Conservation (phyloP, 495 filamentous ascomycete species). For the Penicillium salamii region DNA sequence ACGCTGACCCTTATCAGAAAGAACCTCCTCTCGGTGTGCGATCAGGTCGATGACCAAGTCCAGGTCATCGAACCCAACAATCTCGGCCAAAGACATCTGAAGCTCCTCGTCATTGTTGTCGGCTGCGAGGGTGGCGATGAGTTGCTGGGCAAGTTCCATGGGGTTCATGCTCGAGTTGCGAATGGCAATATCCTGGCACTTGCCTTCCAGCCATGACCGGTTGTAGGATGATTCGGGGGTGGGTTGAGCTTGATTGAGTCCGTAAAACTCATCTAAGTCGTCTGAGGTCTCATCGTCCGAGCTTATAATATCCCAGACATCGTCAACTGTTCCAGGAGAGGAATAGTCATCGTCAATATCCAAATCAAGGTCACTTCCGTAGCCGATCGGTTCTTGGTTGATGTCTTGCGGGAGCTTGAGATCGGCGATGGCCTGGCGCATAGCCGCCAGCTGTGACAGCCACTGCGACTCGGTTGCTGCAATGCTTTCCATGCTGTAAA, state of each 20-base stretch:
- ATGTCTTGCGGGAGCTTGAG: conserved; percentile 55
- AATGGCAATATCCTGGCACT: conserved; percentile 58
- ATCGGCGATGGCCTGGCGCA: conserved; percentile 70
- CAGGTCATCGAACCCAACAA: conserved; percentile 87
- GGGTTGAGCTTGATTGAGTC: conserved; percentile 14
- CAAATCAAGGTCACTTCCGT: conserved; percentile 57
- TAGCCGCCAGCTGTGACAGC: conserved; percentile 66
- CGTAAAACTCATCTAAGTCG: conserved; percentile 36
- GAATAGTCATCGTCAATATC: conserved; percentile 62
- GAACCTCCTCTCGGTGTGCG: conserved; percentile 64
- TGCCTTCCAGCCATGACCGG: conserved; percentile 60
- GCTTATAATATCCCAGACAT: conserved; percentile 88
- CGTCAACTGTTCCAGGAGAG: conserved; percentile 61
- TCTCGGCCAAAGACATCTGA: conserved; percentile 85
- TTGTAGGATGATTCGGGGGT: conserved; percentile 29
- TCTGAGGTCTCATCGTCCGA: conserved; percentile 63
- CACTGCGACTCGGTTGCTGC: conserved; percentile 58
- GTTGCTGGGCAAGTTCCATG: conserved; percentile 63
- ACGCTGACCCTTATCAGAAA: conserved; percentile 32
- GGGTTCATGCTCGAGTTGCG: conserved; percentile 61
- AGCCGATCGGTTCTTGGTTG: conserved; percentile 36
- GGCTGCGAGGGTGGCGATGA: conserved; percentile 64
- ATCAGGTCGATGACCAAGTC: conserved; percentile 86
- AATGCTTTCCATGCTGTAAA: conserved; percentile 27
- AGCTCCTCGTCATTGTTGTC: conserved; percentile 74